phyloP scores from a whole-genome alignment of 352 stramenopile genomes.

The Phytopythium litorale region DNA sequence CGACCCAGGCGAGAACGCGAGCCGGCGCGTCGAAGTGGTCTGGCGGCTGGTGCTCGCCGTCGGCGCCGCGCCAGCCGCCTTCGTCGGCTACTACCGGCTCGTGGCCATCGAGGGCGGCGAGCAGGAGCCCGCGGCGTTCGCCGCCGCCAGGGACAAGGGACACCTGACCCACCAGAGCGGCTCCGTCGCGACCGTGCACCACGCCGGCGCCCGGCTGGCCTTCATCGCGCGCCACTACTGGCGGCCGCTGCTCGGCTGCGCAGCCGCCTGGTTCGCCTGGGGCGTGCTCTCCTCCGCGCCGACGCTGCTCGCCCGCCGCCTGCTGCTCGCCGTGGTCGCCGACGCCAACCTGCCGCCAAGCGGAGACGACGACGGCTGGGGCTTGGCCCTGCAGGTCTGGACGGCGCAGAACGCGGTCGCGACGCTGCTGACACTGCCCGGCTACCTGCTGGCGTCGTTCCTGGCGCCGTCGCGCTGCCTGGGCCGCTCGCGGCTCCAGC shows the following conservation, averaged over 20 bases:
- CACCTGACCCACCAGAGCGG: constrained; percentile 3
- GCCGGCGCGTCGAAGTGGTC: constrained; percentile 44
- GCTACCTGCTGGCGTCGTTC: constrained; percentile 77
- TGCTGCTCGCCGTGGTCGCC: constrained; percentile 52
- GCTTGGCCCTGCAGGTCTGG: constrained; percentile 37
- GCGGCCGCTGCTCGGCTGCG: constrained; percentile 51
- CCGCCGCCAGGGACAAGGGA: constrained; percentile 19
- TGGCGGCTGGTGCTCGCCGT: constrained; percentile 67
- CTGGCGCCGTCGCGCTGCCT: constrained; percentile 57
- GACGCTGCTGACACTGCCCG: constrained; percentile 68
- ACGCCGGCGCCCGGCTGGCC: constrained; percentile 4
- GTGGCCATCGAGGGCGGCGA: constrained; percentile 13
- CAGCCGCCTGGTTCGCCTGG: constrained; percentile 83
- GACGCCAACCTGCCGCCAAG: constrained; percentile 31
- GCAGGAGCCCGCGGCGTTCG: constrained; percentile 41
- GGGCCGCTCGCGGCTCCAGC: constrained; percentile 67
- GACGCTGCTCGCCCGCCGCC: constrained; percentile 74
- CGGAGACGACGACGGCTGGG: neutral
- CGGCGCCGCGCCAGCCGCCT: constrained; percentile 44
- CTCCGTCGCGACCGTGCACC: neutral
- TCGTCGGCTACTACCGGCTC: constrained; percentile 70
- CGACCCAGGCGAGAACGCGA: constrained; percentile 30
- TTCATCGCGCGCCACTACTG: constrained; percentile 58
- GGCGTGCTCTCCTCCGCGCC: constrained; percentile 83
- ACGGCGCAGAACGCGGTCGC: constrained; percentile 60